Conservation (phyloP, 2,329 filamentous ascomycete species). For the Cladobotryum mycophilum region DNA sequence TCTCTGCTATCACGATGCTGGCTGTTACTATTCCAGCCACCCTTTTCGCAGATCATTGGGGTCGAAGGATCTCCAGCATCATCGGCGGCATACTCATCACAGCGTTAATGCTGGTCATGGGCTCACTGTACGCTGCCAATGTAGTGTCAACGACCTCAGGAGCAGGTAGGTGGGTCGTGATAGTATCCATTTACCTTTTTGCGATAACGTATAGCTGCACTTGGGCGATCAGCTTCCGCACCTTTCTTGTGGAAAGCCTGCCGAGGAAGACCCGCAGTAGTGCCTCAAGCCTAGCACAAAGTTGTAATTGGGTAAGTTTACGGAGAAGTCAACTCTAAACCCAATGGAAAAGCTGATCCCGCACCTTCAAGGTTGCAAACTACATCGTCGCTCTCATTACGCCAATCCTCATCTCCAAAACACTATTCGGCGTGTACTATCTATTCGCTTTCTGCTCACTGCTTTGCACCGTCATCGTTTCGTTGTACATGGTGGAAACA, state of each 20-base stretch:
- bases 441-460: slow-evolving; percentile 37
- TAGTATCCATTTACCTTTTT: slow-evolving; percentile 45
- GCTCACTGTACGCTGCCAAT: slow-evolving; percentile 41
- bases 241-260: slow-evolving; percentile 52
- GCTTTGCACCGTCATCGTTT: slow-evolving; percentile 29
- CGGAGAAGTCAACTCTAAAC: not conserved
- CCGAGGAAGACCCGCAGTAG: slow-evolving; percentile 48
- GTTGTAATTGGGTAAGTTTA: slow-evolving; percentile 42
- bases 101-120: slow-evolving; percentile 47
- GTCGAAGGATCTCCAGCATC: slow-evolving; percentile 47
- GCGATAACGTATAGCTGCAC: slow-evolving; percentile 38
- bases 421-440: slow-evolving; percentile 39
- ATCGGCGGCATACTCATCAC: slow-evolving; percentile 46
- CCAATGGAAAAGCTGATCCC: not conserved
- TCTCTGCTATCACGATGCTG: slow-evolving; percentile 52
- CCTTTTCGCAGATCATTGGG: slow-evolving; percentile 50
- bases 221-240: slow-evolving; percentile 48
- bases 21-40: slow-evolving; percentile 47
- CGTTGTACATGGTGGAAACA: slow-evolving; percentile 38
- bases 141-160: slow-evolving; percentile 30
- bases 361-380: slow-evolving; percentile 31
- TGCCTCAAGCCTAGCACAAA: slow-evolving; percentile 48
- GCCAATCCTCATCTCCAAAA: slow-evolving; percentile 32
- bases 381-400: slow-evolving; percentile 41
- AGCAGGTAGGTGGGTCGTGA: slow-evolving; percentile 42